These are phyloP conservation scores for Coemansia sp. DNA, from an alignment of 192 early-diverging fungal genomes.

Conservation along the genomic window DNA sequence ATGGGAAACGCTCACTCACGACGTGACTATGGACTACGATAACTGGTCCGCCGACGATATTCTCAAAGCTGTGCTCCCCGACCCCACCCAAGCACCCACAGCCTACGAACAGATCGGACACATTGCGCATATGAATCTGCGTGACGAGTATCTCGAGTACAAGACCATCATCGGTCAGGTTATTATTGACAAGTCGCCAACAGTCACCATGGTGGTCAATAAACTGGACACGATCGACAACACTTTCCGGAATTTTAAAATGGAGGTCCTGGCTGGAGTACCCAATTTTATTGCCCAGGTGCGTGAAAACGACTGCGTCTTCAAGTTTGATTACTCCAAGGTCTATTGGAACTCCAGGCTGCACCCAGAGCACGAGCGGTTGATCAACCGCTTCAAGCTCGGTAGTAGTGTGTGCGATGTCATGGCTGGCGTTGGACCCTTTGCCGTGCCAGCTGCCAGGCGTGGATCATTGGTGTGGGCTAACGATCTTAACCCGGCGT, in stretches of 20 bases:
- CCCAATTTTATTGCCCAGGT: constrained; percentile 83
- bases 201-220: constrained; percentile 92
- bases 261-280: constrained; percentile 95
- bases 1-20: constrained; percentile 43
- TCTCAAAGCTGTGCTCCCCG: constrained; percentile 85
- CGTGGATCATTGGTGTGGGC: constrained; percentile 85
- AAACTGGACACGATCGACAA: constrained; percentile 94
- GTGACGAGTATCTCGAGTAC: constrained; percentile 87
- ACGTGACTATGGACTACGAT: constrained; percentile 74
- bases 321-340: constrained; percentile 92
- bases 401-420: constrained; percentile 88
- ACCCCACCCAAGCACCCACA: constrained; percentile 77
- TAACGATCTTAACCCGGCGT: constrained; percentile 96
- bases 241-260: constrained; percentile 94
- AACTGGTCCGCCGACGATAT: constrained; percentile 94
- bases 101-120: constrained; percentile 88
- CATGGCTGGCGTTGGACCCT: constrained; percentile 97
- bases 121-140: constrained; percentile 97
- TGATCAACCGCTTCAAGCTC: constrained; percentile 75
- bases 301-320: constrained; percentile 87
- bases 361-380: constrained; percentile 89
- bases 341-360: constrained; percentile 99
- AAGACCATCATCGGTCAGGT: constrained; percentile 92
- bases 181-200: constrained; percentile 92
- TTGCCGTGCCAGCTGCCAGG: constrained; percentile 91